phyloP scores from a whole-genome alignment of 2,329 filamentous ascomycete genomes.

The Beauveria sp. region DNA sequence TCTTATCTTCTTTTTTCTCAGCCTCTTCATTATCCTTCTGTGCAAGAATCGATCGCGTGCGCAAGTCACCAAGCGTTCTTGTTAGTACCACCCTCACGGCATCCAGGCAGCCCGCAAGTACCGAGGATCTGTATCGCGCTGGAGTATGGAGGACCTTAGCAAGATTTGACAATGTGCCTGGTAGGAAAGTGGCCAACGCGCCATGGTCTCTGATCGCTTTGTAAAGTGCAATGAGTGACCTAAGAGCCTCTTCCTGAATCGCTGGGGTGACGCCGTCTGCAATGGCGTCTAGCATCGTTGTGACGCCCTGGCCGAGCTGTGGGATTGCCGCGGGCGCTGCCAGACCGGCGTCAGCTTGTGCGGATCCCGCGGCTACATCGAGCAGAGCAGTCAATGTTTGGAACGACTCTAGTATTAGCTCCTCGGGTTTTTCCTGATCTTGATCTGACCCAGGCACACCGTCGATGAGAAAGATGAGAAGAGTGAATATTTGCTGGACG shows the following conservation, averaged over 20 bases:
- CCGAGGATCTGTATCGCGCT: conserved; percentile 44
- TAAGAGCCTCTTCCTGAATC: conserved; percentile 65
- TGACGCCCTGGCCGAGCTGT: conserved; percentile 73
- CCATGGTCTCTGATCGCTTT: conserved; percentile 60
- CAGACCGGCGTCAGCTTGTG: conserved; percentile 40
- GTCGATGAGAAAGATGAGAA: conserved; percentile 75
- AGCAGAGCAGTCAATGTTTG: conserved; percentile 62
- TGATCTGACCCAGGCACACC: conserved; percentile 52
- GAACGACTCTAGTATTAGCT: conserved; percentile 66
- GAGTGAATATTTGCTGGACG: conserved; percentile 75
- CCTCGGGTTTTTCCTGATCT: conserved; percentile 52
- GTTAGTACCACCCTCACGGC: conserved; percentile 48
- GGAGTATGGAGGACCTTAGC: conserved; percentile 67
- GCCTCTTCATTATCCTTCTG: conserved; percentile 22
- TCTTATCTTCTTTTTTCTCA: conserved; percentile 15
- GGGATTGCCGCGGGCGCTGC: conserved; percentile 58
- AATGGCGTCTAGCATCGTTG: conserved; percentile 70
- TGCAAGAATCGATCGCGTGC: conserved; percentile 38
- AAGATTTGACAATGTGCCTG: conserved; percentile 76
- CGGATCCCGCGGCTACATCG: conserved; percentile 44
- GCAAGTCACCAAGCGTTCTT: conserved; percentile 51
- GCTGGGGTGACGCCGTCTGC: conserved; percentile 53
- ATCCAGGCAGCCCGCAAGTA: conserved; percentile 56
- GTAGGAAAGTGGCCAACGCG: conserved; percentile 78
- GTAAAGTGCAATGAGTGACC: conserved; percentile 56